Conservation (phyloP, 2,329 filamentous ascomycete species). For the Periconia sp. region DNA sequence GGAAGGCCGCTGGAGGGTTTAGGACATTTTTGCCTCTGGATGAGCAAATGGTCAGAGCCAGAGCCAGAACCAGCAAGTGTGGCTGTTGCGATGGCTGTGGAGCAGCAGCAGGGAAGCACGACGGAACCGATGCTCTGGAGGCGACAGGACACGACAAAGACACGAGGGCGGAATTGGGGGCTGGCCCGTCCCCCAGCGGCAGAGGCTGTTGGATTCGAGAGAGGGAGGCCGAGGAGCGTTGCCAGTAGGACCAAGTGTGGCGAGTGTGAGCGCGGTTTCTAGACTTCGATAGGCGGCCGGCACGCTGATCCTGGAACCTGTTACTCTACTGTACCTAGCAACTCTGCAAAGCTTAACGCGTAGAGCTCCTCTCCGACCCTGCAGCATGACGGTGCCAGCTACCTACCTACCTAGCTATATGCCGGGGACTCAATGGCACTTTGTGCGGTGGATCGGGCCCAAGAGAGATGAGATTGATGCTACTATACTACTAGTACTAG, state of each 20-base stretch:
- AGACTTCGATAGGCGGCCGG: conserved; percentile 38
- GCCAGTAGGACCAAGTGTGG: conserved; percentile 26
- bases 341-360: conserved; percentile 32
- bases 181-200: conserved; percentile 4
- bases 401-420: conserved; percentile 9
- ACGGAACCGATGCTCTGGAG: conserved; percentile 37
- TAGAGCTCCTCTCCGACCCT: conserved; percentile 1
- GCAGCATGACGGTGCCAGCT: neutral
- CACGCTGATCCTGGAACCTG: conserved; percentile 31
- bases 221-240: conserved; percentile 7
- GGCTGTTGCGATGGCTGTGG: conserved; percentile 33
- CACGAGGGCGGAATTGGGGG: conserved; percentile 16
- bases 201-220: conserved; percentile 7
- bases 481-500: too few species aligned
- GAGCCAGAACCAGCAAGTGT: conserved; percentile 23
- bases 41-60: conserved; percentile 29
- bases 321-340: too few species aligned
- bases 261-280: conserved; percentile 36
- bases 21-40: conserved; percentile 33
- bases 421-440: too few species aligned
- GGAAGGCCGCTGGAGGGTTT: conserved; percentile 36
- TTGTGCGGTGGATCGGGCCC: too few species aligned
- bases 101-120: conserved; percentile 18
- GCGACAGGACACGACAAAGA: conserved; percentile 30
- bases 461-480: too few species aligned